These are phyloP conservation scores for Perkinsus marinus DNA, from an alignment of 169 alveolate genomes.

Conservation along the genomic window DNA sequence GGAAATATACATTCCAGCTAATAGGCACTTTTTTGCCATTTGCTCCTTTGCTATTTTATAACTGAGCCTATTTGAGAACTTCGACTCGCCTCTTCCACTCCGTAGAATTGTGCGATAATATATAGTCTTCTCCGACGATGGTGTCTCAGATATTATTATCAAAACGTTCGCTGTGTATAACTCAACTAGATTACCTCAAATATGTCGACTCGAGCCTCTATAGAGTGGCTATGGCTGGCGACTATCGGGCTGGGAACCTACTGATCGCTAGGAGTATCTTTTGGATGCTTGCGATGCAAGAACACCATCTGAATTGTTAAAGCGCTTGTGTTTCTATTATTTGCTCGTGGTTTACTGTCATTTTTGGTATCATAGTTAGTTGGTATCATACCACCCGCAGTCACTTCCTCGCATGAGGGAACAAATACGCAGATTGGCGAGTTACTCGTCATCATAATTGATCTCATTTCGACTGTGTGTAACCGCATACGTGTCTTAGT, in stretches of 20 bases:
- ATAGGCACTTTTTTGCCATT: too few relatives aligned
- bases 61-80: too few relatives aligned
- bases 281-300: neutral
- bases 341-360: neutral
- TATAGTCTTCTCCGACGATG: neutral
- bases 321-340: neutral
- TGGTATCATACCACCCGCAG: too few relatives aligned
- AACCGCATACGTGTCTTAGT: too few relatives aligned
- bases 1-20: too few relatives aligned
- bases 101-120: too few relatives aligned
- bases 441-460: too few relatives aligned
- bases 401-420: too few relatives aligned
- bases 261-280: neutral
- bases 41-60: too few relatives aligned
- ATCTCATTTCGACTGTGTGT: too few relatives aligned
- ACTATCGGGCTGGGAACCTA: neutral
- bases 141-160: neutral
- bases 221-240: neutral
- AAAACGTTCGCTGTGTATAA: neutral
- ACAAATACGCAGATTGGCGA: too few relatives aligned
- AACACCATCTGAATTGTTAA: neutral
- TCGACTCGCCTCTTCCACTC: too few relatives aligned
- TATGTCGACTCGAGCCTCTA: neutral
- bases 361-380: neutral
- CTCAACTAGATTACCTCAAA: neutral